Percentiles rank a stretch among this genome's conserved stretches.
Evolutionary conservation across 495 filamentous ascomycete genomes (phyloP).

Genomic region (Peziza echinospora): DNA sequence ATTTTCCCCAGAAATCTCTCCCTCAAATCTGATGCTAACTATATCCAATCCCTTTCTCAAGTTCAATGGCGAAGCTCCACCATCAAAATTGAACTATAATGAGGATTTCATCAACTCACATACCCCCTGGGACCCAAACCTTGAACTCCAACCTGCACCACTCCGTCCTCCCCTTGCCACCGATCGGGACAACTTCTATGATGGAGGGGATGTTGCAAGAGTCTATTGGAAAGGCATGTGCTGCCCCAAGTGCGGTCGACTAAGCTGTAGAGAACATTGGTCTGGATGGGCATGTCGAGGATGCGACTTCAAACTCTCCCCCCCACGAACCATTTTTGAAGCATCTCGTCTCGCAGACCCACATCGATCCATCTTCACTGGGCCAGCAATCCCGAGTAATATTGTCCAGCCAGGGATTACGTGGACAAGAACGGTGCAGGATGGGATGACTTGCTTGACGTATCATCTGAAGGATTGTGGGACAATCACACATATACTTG

Average conservation of each 20-base stretch:
- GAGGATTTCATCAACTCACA: constrained; percentile 33
- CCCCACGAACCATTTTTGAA: constrained; percentile 18
- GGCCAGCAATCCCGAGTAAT: constrained; percentile 13
- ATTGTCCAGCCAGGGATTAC: constrained; percentile 7
- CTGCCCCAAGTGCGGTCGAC: constrained; percentile 46
- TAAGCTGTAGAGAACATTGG: constrained; percentile 42
- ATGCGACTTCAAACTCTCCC: constrained; percentile 27
- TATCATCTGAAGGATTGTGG: constrained; percentile 29
- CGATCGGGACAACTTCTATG: constrained; percentile 16
- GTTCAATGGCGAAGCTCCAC: constrained; percentile 12
- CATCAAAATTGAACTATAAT: constrained; percentile 29
- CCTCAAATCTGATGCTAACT: background rate
- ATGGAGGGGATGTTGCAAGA: constrained; percentile 15
- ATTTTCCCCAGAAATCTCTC: too few species aligned
- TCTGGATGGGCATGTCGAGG: constrained; percentile 39
- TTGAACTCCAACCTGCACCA: constrained; percentile 23
- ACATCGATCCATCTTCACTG: constrained; percentile 14
- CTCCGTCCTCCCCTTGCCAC: constrained; percentile 22
- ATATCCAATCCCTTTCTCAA: constrained; percentile 7
- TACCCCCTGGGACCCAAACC: constrained; percentile 19
- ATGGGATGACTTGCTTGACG: constrained; percentile 15
- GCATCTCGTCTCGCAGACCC: constrained; percentile 18
- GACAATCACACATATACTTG: constrained; percentile 38
- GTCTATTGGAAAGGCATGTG: constrained; percentile 43
- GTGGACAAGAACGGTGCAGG: constrained; percentile 7